phyloP scores from a whole-genome alignment of 768 basidiomycete species.

The Boletus fagicola region DNA sequence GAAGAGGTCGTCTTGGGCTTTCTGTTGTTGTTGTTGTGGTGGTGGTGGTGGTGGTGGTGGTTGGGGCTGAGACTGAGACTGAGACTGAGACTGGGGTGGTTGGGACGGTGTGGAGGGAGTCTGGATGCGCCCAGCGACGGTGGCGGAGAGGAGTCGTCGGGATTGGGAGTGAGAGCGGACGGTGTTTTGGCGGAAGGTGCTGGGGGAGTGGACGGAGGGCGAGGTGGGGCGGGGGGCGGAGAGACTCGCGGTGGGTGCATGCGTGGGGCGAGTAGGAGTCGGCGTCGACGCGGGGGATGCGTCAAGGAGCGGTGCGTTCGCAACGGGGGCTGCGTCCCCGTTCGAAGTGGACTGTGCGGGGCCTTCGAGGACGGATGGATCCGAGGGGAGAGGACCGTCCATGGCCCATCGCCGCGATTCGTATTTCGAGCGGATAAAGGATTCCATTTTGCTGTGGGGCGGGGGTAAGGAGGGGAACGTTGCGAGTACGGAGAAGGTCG shows the following conservation, averaged over 20 bases:
- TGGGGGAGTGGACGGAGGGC: constrained; percentile 26
- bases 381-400: constrained; percentile 79
- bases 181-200: constrained; percentile 23
- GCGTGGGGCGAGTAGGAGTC: background rate
- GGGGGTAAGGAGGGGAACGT: background rate
- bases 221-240: constrained; percentile 31
- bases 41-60: too few species aligned
- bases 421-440: constrained; percentile 96
- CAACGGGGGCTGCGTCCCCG: background rate
- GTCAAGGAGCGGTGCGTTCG: constrained; percentile 8
- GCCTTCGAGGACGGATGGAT: constrained; percentile 76
- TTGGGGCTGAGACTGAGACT: background rate
- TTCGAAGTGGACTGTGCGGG: constrained; percentile 18
- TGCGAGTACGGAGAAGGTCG: background rate
- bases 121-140: constrained; percentile 40
- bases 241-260: constrained; percentile 17
- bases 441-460: constrained; percentile 85
- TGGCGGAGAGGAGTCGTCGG: constrained; percentile 28
- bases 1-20: constrained; percentile 67
- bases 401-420: constrained; percentile 91
- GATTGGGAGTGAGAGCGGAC: constrained; percentile 20
- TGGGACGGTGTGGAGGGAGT: background rate
- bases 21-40: background rate
- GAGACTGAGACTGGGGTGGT: background rate
- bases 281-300: background rate